Percentiles rank a stretch among this genome's conserved stretches.
These are phyloP conservation scores for Candida patagonica DNA, from an alignment of 805 yeast species.

Conservation along the genomic window DNA sequence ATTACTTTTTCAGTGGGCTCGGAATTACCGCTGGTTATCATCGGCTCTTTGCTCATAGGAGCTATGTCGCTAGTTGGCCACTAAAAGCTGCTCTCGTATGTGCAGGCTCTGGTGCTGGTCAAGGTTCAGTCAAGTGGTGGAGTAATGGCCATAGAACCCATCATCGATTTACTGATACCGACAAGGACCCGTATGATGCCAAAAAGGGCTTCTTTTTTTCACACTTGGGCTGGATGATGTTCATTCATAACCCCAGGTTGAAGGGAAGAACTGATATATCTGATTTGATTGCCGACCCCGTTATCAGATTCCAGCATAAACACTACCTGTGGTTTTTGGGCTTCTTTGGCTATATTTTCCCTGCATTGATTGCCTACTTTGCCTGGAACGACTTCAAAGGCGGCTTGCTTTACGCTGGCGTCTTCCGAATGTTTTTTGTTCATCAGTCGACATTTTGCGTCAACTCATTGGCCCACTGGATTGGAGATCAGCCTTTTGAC, in stretches of 20 bases:
- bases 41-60: slow-evolving; percentile 59
- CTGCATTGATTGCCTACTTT: slow-evolving; percentile 54
- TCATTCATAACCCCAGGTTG: slow-evolving; percentile 55
- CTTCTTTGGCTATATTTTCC: slow-evolving; percentile 48
- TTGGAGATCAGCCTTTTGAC: slow-evolving; percentile 66
- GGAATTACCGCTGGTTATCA: slow-evolving; percentile 81
- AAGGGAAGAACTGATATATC: slow-evolving; percentile 57
- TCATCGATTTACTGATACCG: slow-evolving; percentile 82
- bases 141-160: slow-evolving; percentile 79
- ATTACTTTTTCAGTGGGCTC: slow-evolving; percentile 55
- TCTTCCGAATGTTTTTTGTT: slow-evolving; percentile 56
- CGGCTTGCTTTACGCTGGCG: slow-evolving; percentile 73
- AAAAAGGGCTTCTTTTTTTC: slow-evolving; percentile 74
- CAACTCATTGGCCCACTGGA: slow-evolving; percentile 75
- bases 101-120: slow-evolving; percentile 62
- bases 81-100: slow-evolving; percentile 45
- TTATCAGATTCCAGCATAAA: slow-evolving; percentile 60
- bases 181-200: slow-evolving; percentile 78
- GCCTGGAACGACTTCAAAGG: slow-evolving; percentile 69
- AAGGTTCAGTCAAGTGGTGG: slow-evolving; percentile 76
- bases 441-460: slow-evolving; percentile 75
- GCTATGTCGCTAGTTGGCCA: slow-evolving; percentile 39
- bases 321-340: slow-evolving; percentile 52
- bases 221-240: slow-evolving; percentile 82
- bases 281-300: slow-evolving; percentile 51